Percentiles rank a stretch among this genome's conserved stretches.
These are phyloP conservation scores for Rhizopogon rudus DNA, from an alignment of 768 basidiomycete genomes.

Conservation along the genomic window DNA sequence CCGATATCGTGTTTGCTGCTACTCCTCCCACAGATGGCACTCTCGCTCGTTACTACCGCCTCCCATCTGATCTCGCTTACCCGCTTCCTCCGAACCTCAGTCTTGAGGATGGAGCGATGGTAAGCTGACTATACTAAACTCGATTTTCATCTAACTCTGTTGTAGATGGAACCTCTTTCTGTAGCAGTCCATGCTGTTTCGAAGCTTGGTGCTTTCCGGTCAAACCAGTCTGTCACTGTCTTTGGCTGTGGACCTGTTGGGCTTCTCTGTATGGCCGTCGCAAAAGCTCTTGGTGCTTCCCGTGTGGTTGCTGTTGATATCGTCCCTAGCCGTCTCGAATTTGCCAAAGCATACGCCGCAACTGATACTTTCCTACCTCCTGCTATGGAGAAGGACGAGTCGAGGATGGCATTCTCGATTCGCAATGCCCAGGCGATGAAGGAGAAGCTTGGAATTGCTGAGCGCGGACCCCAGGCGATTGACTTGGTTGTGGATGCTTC, in stretches of 20 bases:
- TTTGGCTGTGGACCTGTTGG: slow-evolving; percentile 90
- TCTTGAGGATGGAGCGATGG: slow-evolving; percentile 95
- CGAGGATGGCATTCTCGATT: slow-evolving; percentile 62
- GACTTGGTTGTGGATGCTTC: slow-evolving; percentile 91
- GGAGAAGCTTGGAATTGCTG: slow-evolving; percentile 58
- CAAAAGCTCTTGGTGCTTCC: slow-evolving; percentile 84
- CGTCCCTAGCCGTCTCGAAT: slow-evolving; percentile 68
- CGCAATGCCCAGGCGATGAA: slow-evolving; percentile 68
- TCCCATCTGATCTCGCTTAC: slow-evolving; percentile 84
- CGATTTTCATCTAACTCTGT: background rate
- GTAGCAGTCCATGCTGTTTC: slow-evolving; percentile 88
- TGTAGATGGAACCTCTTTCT: slow-evolving; percentile 88
- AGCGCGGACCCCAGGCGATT: slow-evolving; percentile 64
- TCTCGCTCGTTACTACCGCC: slow-evolving; percentile 76
- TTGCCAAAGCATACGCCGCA: slow-evolving; percentile 82
- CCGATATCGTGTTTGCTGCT: slow-evolving; percentile 83
- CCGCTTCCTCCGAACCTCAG: slow-evolving; percentile 77
- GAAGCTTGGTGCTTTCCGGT: slow-evolving; percentile 65
- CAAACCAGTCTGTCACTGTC: slow-evolving; percentile 73
- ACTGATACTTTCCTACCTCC: slow-evolving; percentile 70
- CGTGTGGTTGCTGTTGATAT: slow-evolving; percentile 86
- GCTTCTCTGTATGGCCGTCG: slow-evolving; percentile 93
- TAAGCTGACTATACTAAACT: slow-evolving; percentile 21
- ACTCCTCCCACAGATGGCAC: slow-evolving; percentile 95
- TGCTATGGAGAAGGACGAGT: slow-evolving; percentile 56